Evolutionary conservation across 331 rosid genomes (phyloP), one percentile per base, ranked within the genome.

Genomic region (Dryas integrifolia): DNA sequence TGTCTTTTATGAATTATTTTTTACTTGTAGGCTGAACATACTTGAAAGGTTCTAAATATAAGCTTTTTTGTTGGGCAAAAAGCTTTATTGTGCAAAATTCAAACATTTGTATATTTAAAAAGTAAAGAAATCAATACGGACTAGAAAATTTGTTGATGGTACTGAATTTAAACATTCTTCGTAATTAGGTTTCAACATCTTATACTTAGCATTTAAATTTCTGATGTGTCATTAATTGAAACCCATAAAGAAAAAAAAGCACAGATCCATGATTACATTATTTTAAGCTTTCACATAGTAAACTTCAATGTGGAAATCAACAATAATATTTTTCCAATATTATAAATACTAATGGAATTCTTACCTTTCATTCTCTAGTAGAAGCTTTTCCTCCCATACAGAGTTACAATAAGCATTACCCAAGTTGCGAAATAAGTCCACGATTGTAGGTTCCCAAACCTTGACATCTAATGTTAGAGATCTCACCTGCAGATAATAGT

Each of bases 391-490:
- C 82, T 94, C 98, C 98, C 98, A 94, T 72, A 94, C 30, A 52
- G 96, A 88, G 80, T 94, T 94, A 76, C 96, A 88, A 80, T 70
- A 91, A 77, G 90, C 75, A 88, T 94, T 94, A 18, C 98, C 98
- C 80, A 94, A 84, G 82, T 84, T 91, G 82, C 72, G 86, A 75
- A 94, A 94, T 61, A 86, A 88, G 77, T 86, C 90, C 91, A 93
- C 60, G 80, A 93, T 64, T 44, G 92, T 84, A 75, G 96, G 86
- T 64, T 93, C 98, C 98, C 98, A 93, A 60, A 91, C 91, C 88
- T 77, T 91, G 77, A 94, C 98, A 72, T 94, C 98, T 72, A 91
- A 81, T 55, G 84, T 89, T 71, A 94, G 76, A 66, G 98, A 94
- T 85, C 98, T 85, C 83, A 94, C 98, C 98, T 93, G 91, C 91